Conservation (phyloP, 2,329 filamentous ascomycete species). For the Ascochyta koolunga region DNA sequence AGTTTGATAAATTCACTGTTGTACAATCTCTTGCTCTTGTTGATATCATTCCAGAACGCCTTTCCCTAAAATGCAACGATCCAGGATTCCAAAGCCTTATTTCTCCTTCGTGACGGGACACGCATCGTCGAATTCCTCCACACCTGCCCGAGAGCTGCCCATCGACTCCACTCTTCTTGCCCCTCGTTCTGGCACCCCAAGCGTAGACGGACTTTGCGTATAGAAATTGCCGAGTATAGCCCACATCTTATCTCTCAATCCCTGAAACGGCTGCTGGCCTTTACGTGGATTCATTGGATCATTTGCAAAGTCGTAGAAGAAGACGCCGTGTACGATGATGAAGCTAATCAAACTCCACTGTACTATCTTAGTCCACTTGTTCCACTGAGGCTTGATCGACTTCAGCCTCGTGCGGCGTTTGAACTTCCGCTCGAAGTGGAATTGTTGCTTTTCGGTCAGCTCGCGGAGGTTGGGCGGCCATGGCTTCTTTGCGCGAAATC, state of each 20-base stretch:
- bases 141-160: slow-evolving; percentile 2
- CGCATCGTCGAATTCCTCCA: slow-evolving; percentile 2
- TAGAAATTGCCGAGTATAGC: slow-evolving; percentile 34
- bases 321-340: slow-evolving; percentile 60
- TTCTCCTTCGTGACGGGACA: background rate
- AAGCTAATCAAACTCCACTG: slow-evolving; percentile 61
- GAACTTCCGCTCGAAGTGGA: slow-evolving; percentile 79
- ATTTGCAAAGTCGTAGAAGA: slow-evolving; percentile 64
- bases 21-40: slow-evolving; percentile 9
- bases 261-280: slow-evolving; percentile 41
- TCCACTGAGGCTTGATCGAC: slow-evolving; percentile 67
- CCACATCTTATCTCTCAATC: slow-evolving; percentile 36
- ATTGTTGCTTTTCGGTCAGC: slow-evolving; percentile 74
- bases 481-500: slow-evolving; percentile 70
- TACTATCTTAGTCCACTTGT: slow-evolving; percentile 67
- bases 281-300: slow-evolving; percentile 42
- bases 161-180: slow-evolving; percentile 18
- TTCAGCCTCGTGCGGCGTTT: slow-evolving; percentile 71
- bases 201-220: slow-evolving; percentile 32
- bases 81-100: background rate
- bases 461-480: slow-evolving; percentile 80
- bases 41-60: slow-evolving; percentile 1
- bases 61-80: slow-evolving; percentile 11
- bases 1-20: background rate
- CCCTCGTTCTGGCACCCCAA: slow-evolving; percentile 13